These are phyloP conservation scores for Globisporangium apiculatum DNA, from an alignment of 352 stramenopile genomes.

Conservation along the genomic window DNA sequence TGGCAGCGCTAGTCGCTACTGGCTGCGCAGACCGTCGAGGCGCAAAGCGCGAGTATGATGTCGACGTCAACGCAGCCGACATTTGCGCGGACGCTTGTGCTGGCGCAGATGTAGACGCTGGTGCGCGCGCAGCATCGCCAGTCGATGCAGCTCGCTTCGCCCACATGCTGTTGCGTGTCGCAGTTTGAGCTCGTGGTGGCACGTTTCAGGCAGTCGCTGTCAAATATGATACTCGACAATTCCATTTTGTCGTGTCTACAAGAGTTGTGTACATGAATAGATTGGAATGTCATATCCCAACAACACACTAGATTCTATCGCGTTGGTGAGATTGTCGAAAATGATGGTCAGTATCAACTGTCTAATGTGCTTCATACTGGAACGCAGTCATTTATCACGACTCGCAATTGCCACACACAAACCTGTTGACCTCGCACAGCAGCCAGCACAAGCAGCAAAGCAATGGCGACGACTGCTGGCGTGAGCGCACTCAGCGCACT, in stretches of 20 bases:
- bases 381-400: background rate
- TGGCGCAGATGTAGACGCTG: slow-evolving; percentile 2
- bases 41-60: slow-evolving; percentile 8
- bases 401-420: background rate
- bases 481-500: slow-evolving; percentile 60
- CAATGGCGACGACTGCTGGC: slow-evolving; percentile 32
- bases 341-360: background rate
- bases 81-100: background rate
- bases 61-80: background rate
- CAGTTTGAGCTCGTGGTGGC: background rate
- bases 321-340: no score
- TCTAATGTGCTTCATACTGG: background rate
- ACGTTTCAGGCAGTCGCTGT: background rate
- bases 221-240: no score
- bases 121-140: background rate
- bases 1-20: background rate
- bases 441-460: slow-evolving; percentile 11
- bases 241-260: no score
- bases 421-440: background rate
- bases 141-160: slow-evolving; percentile 15
- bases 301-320: background rate
- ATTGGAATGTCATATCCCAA: background rate
- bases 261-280: no score
- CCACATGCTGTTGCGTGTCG: slow-evolving; percentile 24
- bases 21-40: background rate